These are phyloP conservation scores for Fusarium nisikadoi DNA, from an alignment of 2,329 filamentous ascomycete genomes.

Conservation along the genomic window DNA sequence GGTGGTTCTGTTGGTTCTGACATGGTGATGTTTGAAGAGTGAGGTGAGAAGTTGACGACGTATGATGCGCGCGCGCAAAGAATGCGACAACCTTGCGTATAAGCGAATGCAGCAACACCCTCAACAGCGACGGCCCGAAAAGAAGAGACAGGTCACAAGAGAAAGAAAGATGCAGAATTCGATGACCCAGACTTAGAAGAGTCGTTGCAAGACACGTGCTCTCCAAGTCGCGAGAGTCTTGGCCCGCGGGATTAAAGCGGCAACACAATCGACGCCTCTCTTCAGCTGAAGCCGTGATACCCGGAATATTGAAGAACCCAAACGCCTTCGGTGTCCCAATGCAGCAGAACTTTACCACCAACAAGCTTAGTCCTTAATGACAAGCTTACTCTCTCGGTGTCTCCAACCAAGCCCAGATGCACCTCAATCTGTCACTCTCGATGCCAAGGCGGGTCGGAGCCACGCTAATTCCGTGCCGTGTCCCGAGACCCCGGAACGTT, in stretches of 20 bases:
- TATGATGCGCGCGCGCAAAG: not conserved
- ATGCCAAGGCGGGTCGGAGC: conserved; percentile 19
- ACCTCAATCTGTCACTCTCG: not conserved
- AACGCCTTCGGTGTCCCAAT: conserved; percentile 37
- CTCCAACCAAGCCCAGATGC: not conserved
- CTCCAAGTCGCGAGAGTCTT: not conserved
- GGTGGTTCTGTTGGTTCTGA: conserved; percentile 56
- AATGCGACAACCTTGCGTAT: not conserved
- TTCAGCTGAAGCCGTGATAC: conserved; percentile 35
- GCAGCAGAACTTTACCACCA: conserved; percentile 29
- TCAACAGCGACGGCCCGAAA: not conserved
- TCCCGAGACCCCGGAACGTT: conserved; percentile 26
- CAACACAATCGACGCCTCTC: not conserved
- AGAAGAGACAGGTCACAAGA: not conserved
- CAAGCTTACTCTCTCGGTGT: conserved; percentile 31
- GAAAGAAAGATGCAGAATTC: not conserved
- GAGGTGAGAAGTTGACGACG: not conserved
- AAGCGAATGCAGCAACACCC: not conserved
- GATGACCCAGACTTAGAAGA: not conserved
- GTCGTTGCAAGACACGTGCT: not conserved
- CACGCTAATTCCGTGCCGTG: conserved; percentile 33
- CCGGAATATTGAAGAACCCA: conserved; percentile 1
- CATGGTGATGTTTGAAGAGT: conserved; percentile 2
- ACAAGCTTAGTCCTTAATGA: conserved; percentile 30
- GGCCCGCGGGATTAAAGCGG: conserved; percentile 27